Evolutionary conservation across 202 grass and related monocot species (phyloP), one percentile per base, ranked within the genome.

Genomic region (Schoenoplectus tabernaemontani): DNA sequence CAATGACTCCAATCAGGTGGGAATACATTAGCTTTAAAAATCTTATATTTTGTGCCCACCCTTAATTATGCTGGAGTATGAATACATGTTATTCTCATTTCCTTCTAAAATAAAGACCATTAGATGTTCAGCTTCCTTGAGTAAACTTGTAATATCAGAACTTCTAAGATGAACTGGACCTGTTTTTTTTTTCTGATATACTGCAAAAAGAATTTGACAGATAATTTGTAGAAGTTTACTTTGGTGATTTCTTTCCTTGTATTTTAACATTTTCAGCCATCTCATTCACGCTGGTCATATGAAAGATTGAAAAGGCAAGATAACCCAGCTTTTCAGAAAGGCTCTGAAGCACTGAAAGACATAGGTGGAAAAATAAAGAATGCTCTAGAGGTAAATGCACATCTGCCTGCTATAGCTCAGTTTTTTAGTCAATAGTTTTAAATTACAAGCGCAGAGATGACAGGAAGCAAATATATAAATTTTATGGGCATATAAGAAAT

Each of bases 321-420:
- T 69, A 89, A 78, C 78, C 84, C 87, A 5, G 43, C 84, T 23
- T 20, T 89, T 44, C 83, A 78, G 41, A 84, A 74, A 84, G 86
- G 83, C 15, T 57, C 87, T 11, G 84, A 90, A 43, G 88, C 84
- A 28, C 67, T 83, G 26, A 86, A 89, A 22, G 84, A 97, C 80
- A 91, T 93, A 66, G 87, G 93, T 64, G 84, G 89, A 1, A 86
- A 90, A 80, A 93, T 97, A 60, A 88, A 85, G 85, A 85, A 88
- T 33, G 88, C 68, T 13, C 83, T 97, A 7, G 91, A 93, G 69
- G 91, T 95, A 44, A 74, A 34, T 74, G 26, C 46, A 51, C 26
- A 51, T 74, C 24, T 53, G 6, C 15, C 69, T 53, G 16, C 53
- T 33, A 50, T 74, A 13, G 44, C 44, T 33, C 13, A 32, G 11